Percentiles rank a stretch among this genome's conserved stretches.
Evolutionary conservation across 2,329 filamentous ascomycete species (phyloP).

Genomic region (Blastomyces parvus): DNA sequence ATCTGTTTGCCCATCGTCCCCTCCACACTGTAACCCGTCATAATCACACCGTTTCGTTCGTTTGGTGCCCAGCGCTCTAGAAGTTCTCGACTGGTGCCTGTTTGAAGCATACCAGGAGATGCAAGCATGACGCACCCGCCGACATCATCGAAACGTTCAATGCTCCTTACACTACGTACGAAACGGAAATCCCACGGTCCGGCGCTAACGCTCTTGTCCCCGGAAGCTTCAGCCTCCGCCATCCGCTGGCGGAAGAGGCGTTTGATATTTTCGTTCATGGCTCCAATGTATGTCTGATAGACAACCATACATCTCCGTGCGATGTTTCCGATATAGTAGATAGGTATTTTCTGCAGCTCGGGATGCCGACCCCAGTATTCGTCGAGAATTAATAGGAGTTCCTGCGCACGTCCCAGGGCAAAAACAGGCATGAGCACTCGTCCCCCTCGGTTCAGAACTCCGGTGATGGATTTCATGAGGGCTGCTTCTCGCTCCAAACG

Average conservation of each 20-base stretch:
- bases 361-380: conserved; percentile 91
- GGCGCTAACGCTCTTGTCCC: conserved; percentile 57
- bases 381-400: conserved; percentile 85
- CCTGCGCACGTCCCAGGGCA: conserved; percentile 84
- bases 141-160: conserved; percentile 93
- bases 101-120: conserved; percentile 96
- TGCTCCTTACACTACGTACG: conserved; percentile 80
- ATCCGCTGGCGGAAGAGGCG: conserved; percentile 85
- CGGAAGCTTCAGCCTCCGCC: conserved; percentile 75
- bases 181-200: conserved; percentile 96
- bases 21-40: conserved; percentile 96
- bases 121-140: conserved; percentile 96
- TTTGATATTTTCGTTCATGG: conserved; percentile 99
- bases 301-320: conserved; percentile 97
- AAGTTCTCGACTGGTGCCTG: conserved; percentile 83
- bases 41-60: conserved; percentile 94
- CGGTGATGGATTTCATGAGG: conserved; percentile 90
- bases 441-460: conserved; percentile 81
- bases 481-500: conserved; percentile 83
- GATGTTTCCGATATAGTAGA: conserved; percentile 94
- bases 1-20: conserved; percentile 97
- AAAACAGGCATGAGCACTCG: conserved; percentile 93
- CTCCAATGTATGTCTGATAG: conserved; percentile 94
- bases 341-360: conserved; percentile 82
- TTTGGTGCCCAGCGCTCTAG: conserved; percentile 94